Conservation (phyloP, 2,329 filamentous ascomycete species). For the Periconia macrospinosa region DNA sequence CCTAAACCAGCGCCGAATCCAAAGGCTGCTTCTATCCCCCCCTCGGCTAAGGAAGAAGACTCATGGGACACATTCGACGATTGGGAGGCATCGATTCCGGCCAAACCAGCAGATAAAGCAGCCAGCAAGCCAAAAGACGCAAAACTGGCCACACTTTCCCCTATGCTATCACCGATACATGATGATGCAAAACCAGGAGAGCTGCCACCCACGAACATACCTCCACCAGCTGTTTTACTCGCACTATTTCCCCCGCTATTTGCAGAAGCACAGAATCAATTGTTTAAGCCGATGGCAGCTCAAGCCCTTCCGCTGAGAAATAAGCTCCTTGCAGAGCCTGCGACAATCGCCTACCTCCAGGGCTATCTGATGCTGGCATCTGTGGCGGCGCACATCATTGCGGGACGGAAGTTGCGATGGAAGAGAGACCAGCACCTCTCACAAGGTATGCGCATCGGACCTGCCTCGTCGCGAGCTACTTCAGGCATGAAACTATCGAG, state of each 20-base stretch:
- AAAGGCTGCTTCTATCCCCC: background rate
- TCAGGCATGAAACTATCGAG: conserved; percentile 91
- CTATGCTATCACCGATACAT: conserved; percentile 22
- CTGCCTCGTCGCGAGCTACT: conserved; percentile 66
- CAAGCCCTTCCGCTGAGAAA: conserved; percentile 62
- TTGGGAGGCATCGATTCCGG: conserved; percentile 41
- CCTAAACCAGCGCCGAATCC: background rate
- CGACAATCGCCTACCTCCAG: conserved; percentile 64
- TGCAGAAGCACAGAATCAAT: conserved; percentile 61
- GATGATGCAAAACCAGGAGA: conserved; percentile 30
- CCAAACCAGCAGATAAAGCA: conserved; percentile 6
- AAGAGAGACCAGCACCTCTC: conserved; percentile 83
- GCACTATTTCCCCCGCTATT: conserved; percentile 75
- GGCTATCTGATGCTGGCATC: conserved; percentile 65
- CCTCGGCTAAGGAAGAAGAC: conserved; percentile 28
- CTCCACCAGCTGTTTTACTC: conserved; percentile 82
- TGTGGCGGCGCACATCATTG: conserved; percentile 78
- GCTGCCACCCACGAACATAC: conserved; percentile 78
- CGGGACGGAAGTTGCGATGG: conserved; percentile 85
- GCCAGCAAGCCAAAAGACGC: conserved; percentile 6
- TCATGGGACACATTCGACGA: conserved; percentile 52
- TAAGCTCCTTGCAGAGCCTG: conserved; percentile 64
- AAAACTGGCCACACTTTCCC: conserved; percentile 12
- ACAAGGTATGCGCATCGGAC: conserved; percentile 84
- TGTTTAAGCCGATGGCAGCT: conserved; percentile 67